Base-by-base conservation (phyloP, 2,329 filamentous ascomycete species). In the Magnaporthiopsis poae region DNA sequence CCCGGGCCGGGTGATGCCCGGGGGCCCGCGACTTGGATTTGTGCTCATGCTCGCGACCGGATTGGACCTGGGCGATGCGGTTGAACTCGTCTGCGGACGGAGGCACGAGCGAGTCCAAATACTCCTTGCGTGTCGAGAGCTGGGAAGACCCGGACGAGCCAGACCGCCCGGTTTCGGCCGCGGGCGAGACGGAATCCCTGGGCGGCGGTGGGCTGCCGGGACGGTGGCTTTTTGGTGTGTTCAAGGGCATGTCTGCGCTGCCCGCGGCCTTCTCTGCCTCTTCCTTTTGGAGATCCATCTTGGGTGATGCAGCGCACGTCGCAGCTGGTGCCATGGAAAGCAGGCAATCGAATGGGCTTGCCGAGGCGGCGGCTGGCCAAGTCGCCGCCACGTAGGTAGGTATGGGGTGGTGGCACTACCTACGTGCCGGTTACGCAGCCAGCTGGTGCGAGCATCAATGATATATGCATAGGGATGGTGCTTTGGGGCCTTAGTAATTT, bases 41-140 rank as follows among this genome's bases (percentile, higher is more conserved):
- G 56, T 78, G 75, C 66, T 80, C 77, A 27, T 77, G 74, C 71
- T 83, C 81, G 59, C 77, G 80, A 63, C 78, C 69, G 63, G 81
- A 75, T 70, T 87, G 85, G 9, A 83, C 74, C 27, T 75, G 74
- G 46, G 78, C 76, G 63, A 87, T 84, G 67, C 78, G 78, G 68
- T 79, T 74, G 46, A 86, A 81, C 67, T 81, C 77, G 36, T 80
- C 75, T 35, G 69, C 70, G 1, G 81, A 80, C 2, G 83, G 82
- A 61, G 79, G 77, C 27, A 80, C 75, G 13, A 85, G 74, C 12
- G 81, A 81, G 67, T 83, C 81, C 74, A 85, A 77, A 71, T 85
- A 85, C 68, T 78, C 74, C 69, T 79, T n/a, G 46, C n/a, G 18
- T 21, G 46, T 8, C 46, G 46, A 56, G 9, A 69, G 62, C 72